Evolutionary conservation across 305 asterid species (phyloP).

Genomic region (Euphrasia arctica): DNA sequence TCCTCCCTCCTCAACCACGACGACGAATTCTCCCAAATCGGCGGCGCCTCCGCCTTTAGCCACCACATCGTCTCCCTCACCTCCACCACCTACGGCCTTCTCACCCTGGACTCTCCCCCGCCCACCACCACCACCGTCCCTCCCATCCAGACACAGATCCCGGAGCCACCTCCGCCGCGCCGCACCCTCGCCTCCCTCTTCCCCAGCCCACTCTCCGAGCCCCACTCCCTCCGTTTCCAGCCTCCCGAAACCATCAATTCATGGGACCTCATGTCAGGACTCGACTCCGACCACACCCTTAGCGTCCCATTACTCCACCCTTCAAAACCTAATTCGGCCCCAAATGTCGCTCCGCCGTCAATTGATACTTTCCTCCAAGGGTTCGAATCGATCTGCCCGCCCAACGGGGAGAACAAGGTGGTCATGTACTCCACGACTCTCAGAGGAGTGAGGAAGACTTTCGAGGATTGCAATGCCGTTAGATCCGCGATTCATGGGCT

Average conservation of each 20-base stretch:
- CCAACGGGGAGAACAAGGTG: conserved; percentile 65
- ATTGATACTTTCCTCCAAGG: conserved; percentile 29
- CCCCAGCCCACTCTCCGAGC: conserved; percentile 51
- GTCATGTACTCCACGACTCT: conserved; percentile 76
- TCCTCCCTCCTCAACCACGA: conserved; percentile 69
- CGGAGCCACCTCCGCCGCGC: conserved; percentile 37
- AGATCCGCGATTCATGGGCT: conserved; percentile 56
- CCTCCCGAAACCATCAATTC: conserved; percentile 65
- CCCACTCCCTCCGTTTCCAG: conserved; percentile 35
- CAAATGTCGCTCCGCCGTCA: neutral
- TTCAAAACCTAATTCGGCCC: conserved; percentile 9
- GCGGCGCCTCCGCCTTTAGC: conserved; percentile 55
- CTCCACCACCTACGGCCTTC: conserved; percentile 85
- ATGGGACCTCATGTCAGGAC: conserved; percentile 90
- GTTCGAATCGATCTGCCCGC: conserved; percentile 59
- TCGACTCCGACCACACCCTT: conserved; percentile 47
- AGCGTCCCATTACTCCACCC: conserved; percentile 44
- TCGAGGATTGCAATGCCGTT: conserved; percentile 79
- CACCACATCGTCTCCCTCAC: conserved; percentile 95
- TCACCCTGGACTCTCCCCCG: conserved; percentile 65
- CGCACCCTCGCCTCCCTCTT: conserved; percentile 62
- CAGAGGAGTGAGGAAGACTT: conserved; percentile 84
- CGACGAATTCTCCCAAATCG: conserved; percentile 67
- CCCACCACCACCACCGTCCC: conserved; percentile 21
- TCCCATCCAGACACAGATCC: conserved; percentile 29